Evolutionary conservation across 139 green algal genomes (phyloP), one percentile per base, ranked within the genome.

Genomic region (Eudorina sp.): DNA sequence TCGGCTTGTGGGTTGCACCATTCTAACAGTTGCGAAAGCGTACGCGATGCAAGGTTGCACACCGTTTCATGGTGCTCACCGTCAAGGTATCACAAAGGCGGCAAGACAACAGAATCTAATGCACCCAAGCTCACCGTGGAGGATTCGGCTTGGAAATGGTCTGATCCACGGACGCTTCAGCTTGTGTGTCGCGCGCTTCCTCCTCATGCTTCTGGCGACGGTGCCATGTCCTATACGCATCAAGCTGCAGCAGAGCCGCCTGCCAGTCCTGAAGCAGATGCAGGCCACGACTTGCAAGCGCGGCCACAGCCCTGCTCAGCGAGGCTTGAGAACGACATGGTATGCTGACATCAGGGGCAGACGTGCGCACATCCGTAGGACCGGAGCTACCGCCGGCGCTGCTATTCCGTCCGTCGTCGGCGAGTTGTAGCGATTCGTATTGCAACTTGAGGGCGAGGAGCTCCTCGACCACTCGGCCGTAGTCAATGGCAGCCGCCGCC

Each of bases 181-280:
- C n/a, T n/a, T n/a, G n/a, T n/a, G n/a, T n/a, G n/a, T n/a, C 76
- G 36, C 23, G 38, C 29, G 8, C 5, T 40, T 79, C 45, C 31
- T 38, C 45, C 60, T 68, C 21, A 31, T 6, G 18, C 1, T 31
- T 62, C 64, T 79, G 64, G n/a, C n/a, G 43, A 29, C 34, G 45
- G 62, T 87, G 81, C 81, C 81, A 87, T 4, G 25, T 40, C 9
- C 81, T n/a, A 3, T 53, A 68, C 0, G 81, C 45, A 23, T 87
- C 81, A 0, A 87, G 64, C 27, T 68, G 45, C 43, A 78, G 31
- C 13, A 87, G 19, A 1, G 64, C n/a, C 8, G 62, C 19, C 81
- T 87, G 81, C 81, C 81, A 87, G 45, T 87, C 81, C 64, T 78
- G 45, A 9, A 87, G 45, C n/a, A 87, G 81, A 31, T 53, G 62